Conservation (phyloP, 768 basidiomycete genomes). For the Suillus subaureus region DNA sequence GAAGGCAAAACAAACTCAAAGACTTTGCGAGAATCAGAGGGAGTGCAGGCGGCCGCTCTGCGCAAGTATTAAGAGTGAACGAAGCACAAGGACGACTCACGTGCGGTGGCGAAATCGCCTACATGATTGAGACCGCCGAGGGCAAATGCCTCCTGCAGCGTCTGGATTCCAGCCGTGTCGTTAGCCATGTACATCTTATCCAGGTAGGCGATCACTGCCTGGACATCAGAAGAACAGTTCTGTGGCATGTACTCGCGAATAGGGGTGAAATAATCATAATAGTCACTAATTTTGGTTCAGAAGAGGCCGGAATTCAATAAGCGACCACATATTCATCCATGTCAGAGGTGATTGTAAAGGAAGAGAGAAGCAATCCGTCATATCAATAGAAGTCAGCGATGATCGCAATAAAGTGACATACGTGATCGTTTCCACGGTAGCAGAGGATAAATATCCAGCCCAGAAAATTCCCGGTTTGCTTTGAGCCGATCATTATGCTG, state of each 20-base stretch:
- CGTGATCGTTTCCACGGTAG: constrained; percentile 46
- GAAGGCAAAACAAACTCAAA: not conserved
- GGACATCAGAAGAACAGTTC: constrained; percentile 75
- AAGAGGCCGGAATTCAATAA: not conserved
- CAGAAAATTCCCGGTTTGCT: constrained; percentile 43
- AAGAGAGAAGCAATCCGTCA: not conserved
- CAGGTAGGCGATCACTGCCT: constrained; percentile 61
- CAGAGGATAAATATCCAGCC: constrained; percentile 48
- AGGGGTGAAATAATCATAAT: constrained; percentile 60
- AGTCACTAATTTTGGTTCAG: constrained; percentile 17
- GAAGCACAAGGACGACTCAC: constrained; percentile 29
- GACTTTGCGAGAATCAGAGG: not conserved
- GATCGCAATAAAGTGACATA: constrained; percentile 34
- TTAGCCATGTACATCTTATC: constrained; percentile 55
- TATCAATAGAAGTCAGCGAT: constrained; percentile 22
- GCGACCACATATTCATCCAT: not conserved
- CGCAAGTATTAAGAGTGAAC: not conserved
- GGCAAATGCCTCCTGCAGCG: constrained; percentile 60
- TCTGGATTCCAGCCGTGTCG: constrained; percentile 47
- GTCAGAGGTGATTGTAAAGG: not conserved
- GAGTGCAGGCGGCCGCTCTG: not conserved
- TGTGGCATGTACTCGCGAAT: constrained; percentile 65
- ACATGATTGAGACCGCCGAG: constrained; percentile 56
- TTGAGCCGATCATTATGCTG: constrained; percentile 4
- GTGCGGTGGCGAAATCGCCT: constrained; percentile 69